phyloP scores from a whole-genome alignment of 2,329 filamentous ascomycete species.

The Simplicillium sp. region DNA sequence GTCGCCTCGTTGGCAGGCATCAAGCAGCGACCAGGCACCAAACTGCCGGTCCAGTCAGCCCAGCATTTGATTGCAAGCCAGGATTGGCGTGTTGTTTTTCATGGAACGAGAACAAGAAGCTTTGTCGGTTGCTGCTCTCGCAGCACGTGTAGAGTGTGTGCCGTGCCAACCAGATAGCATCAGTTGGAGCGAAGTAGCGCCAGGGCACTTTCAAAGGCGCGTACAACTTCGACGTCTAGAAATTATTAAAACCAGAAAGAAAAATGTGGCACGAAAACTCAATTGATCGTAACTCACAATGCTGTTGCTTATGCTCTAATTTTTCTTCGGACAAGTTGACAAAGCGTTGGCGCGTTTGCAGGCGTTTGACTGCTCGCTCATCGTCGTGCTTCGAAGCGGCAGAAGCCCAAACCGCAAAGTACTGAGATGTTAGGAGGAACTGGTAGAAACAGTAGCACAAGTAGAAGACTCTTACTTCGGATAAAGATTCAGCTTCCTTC shows the following conservation, averaged over 20 bases:
- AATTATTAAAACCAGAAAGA: neutral
- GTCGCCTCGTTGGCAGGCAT: too few species aligned
- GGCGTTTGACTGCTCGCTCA: constrained; percentile 65
- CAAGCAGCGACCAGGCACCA: too few species aligned
- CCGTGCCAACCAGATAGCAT: too few species aligned
- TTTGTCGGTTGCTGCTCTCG: too few species aligned
- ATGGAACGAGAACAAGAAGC: too few species aligned
- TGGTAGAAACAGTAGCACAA: neutral
- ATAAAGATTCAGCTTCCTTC: constrained; percentile 57
- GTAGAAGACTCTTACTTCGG: constrained; percentile 38
- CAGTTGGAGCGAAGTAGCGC: constrained; percentile 33
- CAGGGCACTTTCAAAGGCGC: constrained; percentile 53
- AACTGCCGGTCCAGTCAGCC: too few species aligned
- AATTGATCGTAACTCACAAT: constrained; percentile 50
- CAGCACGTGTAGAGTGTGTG: too few species aligned
- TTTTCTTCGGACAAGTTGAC: constrained; percentile 65
- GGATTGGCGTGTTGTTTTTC: too few species aligned
- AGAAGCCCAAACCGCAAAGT: constrained; percentile 71
- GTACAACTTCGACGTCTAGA: constrained; percentile 43
- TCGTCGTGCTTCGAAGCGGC: constrained; percentile 65
- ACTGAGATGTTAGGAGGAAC: constrained; percentile 34
- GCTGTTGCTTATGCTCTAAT: constrained; percentile 65
- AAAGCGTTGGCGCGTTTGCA: constrained; percentile 70
- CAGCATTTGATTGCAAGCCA: too few species aligned
- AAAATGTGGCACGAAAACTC: constrained; percentile 7